A percentile compares a stretch with the other conserved stretches of the same genome.
These are phyloP conservation scores for Hygrophoropsis aurantiaca DNA, from an alignment of 768 basidiomycete genomes.

Conservation along the genomic window DNA sequence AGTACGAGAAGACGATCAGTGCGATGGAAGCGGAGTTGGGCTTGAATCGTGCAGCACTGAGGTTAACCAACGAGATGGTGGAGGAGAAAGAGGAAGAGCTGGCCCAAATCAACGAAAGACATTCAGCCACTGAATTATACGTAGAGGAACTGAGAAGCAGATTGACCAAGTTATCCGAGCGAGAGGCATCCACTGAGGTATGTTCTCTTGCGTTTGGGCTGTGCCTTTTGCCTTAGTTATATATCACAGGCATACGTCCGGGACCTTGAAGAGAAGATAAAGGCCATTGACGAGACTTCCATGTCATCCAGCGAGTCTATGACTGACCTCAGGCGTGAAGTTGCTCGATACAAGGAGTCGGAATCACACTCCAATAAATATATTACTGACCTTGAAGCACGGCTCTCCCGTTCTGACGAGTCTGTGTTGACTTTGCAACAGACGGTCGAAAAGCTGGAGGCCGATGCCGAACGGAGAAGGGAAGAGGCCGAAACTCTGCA, in stretches of 20 bases:
- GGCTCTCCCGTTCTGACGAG: constrained; percentile 76
- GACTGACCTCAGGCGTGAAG: constrained; percentile 81
- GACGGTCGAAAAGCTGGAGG: constrained; percentile 75
- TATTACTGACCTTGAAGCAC: constrained; percentile 82
- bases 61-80: constrained; percentile 89
- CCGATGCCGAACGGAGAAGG: constrained; percentile 70
- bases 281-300: constrained; percentile 77
- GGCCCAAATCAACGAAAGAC: constrained; percentile 60
- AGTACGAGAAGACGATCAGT: constrained; percentile 96
- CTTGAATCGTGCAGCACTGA: constrained; percentile 81
- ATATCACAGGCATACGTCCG: constrained; percentile 78
- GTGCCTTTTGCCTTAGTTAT: neutral
- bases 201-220: constrained; percentile 16
- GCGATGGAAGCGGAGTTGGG: constrained; percentile 93
- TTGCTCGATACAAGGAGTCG: constrained; percentile 71
- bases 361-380: constrained; percentile 75
- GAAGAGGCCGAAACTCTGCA: constrained; percentile 73
- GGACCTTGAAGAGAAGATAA: constrained; percentile 92
- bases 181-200: constrained; percentile 92
- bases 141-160: constrained; percentile 82
- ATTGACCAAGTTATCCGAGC: constrained; percentile 78
- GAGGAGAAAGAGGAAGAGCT: constrained; percentile 90
- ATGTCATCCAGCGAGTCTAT: constrained; percentile 76
- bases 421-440: constrained; percentile 67
- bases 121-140: constrained; percentile 79